Evolutionary conservation across 306 rosid genomes (phyloP), one percentile per base, ranked within the genome.

Genomic region (Styphnolobium japonicum): DNA sequence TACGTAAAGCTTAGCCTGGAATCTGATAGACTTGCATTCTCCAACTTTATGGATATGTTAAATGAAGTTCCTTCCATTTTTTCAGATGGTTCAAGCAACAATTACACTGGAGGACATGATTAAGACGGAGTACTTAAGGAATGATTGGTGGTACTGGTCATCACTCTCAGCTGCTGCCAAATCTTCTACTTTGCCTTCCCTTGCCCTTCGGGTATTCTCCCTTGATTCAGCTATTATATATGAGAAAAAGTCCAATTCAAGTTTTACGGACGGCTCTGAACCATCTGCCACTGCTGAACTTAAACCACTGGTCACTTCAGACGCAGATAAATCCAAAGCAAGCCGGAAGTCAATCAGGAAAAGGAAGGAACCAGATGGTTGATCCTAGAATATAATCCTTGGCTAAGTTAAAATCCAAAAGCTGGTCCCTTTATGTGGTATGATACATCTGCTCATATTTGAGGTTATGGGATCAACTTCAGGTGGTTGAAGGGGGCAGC

Each of bases 101-200:
- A 81, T 93, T 27, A 68, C 90, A 71, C 81, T 96, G 77, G 99
- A 96, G 88, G 98, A 93, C 90, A 88, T 91, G 98, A 91, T 96
- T 62, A 91, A 87, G 92, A 85, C 94, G 0, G 94, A 91, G 45
- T 88, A 90, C 87, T 88, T 96, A 18, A 90, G 87, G 87, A 96
- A 90, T 91, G 98, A 90, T 71, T 96, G 99, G 99, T 96, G 98
- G 98, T 96, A 96, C 85, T 96, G 99, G 99, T 96, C 99, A 21
- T 93, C 99, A 52, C 92, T 86, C 83, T 89, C 99, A 15, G 99
- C 97, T 80, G 98, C 99, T 25, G 96, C 94, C 74, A 90, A 87
- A 84, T 89, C 87, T 75, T 89, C 99, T 29, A 91, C 96, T 2
- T 64, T 93, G 70, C 86, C 99, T 64, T 76, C 99, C 77, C 98